Base-by-base conservation (phyloP, 2,329 filamentous ascomycete species). In the Fonsecaea monophora region DNA sequence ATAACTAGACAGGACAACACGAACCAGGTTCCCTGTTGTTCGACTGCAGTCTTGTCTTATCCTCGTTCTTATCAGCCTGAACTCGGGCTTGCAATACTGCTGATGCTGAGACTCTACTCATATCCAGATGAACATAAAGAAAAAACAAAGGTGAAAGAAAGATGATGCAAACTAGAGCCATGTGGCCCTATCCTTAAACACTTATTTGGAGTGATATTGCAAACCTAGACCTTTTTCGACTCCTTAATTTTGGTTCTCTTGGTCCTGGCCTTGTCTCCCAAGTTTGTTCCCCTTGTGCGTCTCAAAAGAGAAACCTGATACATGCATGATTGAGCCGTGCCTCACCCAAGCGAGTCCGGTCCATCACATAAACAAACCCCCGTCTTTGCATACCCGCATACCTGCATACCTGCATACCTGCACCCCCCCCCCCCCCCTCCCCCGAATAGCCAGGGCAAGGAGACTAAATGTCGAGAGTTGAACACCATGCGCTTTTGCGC, bases 401-500 rank as follows among this genome's bases (percentile, higher is more conserved):
- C 45, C 45, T 25, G 25, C 25, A 25, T 25, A 5, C 45, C 25
- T 25, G 15, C 18, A 25, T 50, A 48, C 45, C 45, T 25, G 21
- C 21, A 25, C n/a, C n/a, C n/a, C n/a, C n/a, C n/a, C n/a, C n/a
- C n/a, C n/a, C n/a, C n/a, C n/a, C n/a, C 21, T 25, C 25, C 25
- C 25, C 25, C 25, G 18, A 1, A 25, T 50, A 25, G 45, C 45
- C 3, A 12, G 18, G 45, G 18, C 45, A 50, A 50, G 25, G 45
- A 50, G 45, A 21, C 45, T 25, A 50, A 25, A 50, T 50, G 45
- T 50, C 45, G 45, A 50, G 18, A 25, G 5, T 50, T 25, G 18
- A 21, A 50, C 25, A 50, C 45, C 18, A 55, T 55, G 30, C 53
- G 30, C 53, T 34, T 8, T 55, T 55, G 30, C 53, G 53, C 53